Conservation (phyloP, 768 basidiomycete species). For the Rhodotorula graminis region DNA sequence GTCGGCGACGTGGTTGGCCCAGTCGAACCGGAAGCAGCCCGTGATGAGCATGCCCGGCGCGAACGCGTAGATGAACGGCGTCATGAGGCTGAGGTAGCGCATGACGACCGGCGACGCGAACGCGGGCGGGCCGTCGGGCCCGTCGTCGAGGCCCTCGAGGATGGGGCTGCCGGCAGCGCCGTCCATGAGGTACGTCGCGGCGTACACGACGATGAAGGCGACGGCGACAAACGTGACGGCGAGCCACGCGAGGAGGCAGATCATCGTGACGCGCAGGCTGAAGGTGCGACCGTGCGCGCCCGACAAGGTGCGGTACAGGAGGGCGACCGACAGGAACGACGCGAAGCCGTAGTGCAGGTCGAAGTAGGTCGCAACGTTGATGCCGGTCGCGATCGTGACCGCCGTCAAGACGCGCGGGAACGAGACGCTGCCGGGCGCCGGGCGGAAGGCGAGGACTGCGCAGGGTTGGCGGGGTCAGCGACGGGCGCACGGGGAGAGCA, state of each 20-base stretch:
- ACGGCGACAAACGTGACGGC: constrained; percentile 6
- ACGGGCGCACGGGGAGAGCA: no score
- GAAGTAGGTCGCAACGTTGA: constrained; percentile 24
- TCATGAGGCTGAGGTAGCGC: constrained; percentile 12
- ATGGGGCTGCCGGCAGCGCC: neutral
- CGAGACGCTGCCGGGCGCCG: neutral
- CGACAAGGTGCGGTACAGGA: constrained; percentile 5
- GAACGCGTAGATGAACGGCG: neutral
- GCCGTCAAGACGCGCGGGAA: constrained; percentile 1
- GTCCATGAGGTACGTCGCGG: neutral
- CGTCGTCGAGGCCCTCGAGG: constrained; percentile 2
- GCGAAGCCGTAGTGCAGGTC: neutral
- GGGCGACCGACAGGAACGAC: constrained; percentile 3
- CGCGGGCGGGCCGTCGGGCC: neutral
- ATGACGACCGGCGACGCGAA: constrained; percentile 12
- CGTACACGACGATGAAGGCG: neutral
- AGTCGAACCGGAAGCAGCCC: constrained; percentile 32
- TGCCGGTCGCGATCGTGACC: neutral
- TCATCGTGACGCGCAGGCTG: constrained; percentile 10
- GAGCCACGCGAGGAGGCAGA: constrained; percentile 10
- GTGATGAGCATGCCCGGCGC: constrained; percentile 14
- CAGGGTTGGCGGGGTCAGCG: neutral
- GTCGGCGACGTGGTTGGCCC: constrained; percentile 16
- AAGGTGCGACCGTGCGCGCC: neutral
- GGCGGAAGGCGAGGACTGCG: constrained; percentile 26